A percentile compares a stretch with the other conserved stretches of the same genome.
Conservation (phyloP, 352 stramenopile genomes). For the Phytophthora tentaculata region DNA sequence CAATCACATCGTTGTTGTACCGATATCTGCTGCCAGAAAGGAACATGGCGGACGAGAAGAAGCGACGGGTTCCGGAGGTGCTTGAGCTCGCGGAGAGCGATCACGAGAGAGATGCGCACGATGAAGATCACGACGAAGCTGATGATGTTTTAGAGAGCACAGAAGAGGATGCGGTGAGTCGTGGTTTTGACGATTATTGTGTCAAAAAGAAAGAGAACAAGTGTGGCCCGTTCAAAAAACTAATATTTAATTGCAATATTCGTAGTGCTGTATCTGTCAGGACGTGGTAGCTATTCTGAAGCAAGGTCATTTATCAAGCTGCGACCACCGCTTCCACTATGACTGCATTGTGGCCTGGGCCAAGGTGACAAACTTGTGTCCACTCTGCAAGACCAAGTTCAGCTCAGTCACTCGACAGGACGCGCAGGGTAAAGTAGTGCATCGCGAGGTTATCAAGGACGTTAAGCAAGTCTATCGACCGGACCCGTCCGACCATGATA, state of each 20-base stretch:
- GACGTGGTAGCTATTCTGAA: conserved; percentile 59
- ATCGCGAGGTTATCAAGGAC: conserved; percentile 50
- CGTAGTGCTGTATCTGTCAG: conserved; percentile 85
- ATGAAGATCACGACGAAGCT: conserved; percentile 15
- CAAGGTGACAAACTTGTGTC: conserved; percentile 86
- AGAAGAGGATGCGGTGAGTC: conserved; percentile 43
- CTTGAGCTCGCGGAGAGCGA: conserved; percentile 10
- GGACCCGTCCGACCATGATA: conserved; percentile 67
- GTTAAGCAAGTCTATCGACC: conserved; percentile 69
- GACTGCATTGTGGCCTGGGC: conserved; percentile 85
- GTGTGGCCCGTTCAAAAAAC: background rate
- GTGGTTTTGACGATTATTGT: background rate
- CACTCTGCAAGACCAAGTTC: conserved; percentile 83
- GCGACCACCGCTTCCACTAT: conserved; percentile 87
- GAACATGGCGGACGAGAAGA: conserved; percentile 30
- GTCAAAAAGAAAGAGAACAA: background rate
- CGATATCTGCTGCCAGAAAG: background rate
- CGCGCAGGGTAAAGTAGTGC: conserved; percentile 39
- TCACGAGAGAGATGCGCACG: conserved; percentile 15
- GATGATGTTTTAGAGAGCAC: conserved; percentile 41
- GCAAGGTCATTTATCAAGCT: conserved; percentile 65
- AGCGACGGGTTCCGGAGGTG: conserved; percentile 10
- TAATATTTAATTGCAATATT: conserved; percentile 14
- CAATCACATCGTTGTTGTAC: conserved; percentile 10
- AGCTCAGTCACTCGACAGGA: conserved; percentile 55